Evolutionary conservation across 192 early-diverging fungal genomes (phyloP), one percentile per base, ranked within the genome.

Genomic region (Backusella mclennaniae): DNA sequence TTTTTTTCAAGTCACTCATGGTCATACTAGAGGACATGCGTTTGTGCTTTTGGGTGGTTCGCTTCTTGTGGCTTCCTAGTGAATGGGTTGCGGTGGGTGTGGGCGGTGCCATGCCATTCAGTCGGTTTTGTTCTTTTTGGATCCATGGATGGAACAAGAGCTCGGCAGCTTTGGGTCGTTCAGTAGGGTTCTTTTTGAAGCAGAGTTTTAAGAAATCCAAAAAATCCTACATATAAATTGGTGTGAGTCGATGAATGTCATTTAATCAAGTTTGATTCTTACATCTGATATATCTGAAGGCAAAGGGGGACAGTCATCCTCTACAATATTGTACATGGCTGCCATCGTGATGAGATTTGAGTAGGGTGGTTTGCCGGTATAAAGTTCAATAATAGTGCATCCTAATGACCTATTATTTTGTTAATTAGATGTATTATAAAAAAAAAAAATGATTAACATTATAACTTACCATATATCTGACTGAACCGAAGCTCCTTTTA

Each of bases 281-380:
- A 82, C 81, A 33, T 91, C 81, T 0, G 96, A 95, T 19, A 95
- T 88, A 6, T 88, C 85, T 6, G 88, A 88, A 26, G 97, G 97
- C 26, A 97, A 81, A 19, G 96, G 95, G 29, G 96, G 96, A 66
- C 91, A 88, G 19, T 96, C 94, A 76, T 95, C 95, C 79, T 96
- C 96, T 4, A 97, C 97, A 75, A 99, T 98, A 71, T 91, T 90
- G 82, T 95, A 99, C 6, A 99, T 85, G 1, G 96, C 93, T 8
- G 95, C 88, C 95, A 97, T 94, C 15, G 93, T 88, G 38, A 94
- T 89, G 38, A 97, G 73, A n/a, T 91, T 88, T 1, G 91, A 84
- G 79, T 97, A 99, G 1, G 97, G 97, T 23, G 97, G 97, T 71
- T 92, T 90, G 21, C 96, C 97, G 14, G 96, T 95, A 38, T 96